phyloP scores from a whole-genome alignment of 2,329 filamentous ascomycete species.

The Aquanectria penicillioides region DNA sequence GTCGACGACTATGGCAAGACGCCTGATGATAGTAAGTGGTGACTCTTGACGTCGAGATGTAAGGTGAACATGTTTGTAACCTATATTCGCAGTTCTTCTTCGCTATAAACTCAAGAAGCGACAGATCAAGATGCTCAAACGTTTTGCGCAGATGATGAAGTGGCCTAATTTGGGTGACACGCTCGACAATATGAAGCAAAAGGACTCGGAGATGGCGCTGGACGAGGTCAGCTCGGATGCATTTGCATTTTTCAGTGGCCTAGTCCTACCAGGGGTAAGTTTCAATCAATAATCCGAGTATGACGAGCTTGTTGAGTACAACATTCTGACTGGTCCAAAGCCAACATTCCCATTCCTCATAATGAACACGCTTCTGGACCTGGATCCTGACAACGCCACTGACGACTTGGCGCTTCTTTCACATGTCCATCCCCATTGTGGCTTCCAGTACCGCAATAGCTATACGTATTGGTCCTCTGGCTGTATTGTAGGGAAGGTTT shows the following conservation, averaged over 20 bases:
- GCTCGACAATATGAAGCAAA: conserved; percentile 68
- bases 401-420: conserved; percentile 74
- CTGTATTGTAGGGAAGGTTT: conserved; percentile 79
- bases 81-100: conserved; percentile 60
- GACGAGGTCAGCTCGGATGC: conserved; percentile 74
- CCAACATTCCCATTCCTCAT: conserved; percentile 76
- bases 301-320: not conserved
- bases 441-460: conserved; percentile 79
- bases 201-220: conserved; percentile 66
- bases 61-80: not conserved
- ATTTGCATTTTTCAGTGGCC: conserved; percentile 81
- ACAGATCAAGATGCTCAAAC: conserved; percentile 74
- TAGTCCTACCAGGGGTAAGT: conserved; percentile 75
- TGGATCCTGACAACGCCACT: conserved; percentile 74
- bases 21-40: conserved; percentile 58
- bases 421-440: conserved; percentile 74
- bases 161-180: conserved; percentile 79
- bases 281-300: not conserved
- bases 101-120: conserved; percentile 72
- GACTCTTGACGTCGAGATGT: not conserved
- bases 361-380: conserved; percentile 82
- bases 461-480: conserved; percentile 81
- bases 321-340: conserved; percentile 41
- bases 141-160: conserved; percentile 77
- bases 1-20: conserved; percentile 68